These are phyloP conservation scores for Zasmidium citrigriseum DNA, from an alignment of 2,329 filamentous ascomycete genomes.

Conservation along the genomic window DNA sequence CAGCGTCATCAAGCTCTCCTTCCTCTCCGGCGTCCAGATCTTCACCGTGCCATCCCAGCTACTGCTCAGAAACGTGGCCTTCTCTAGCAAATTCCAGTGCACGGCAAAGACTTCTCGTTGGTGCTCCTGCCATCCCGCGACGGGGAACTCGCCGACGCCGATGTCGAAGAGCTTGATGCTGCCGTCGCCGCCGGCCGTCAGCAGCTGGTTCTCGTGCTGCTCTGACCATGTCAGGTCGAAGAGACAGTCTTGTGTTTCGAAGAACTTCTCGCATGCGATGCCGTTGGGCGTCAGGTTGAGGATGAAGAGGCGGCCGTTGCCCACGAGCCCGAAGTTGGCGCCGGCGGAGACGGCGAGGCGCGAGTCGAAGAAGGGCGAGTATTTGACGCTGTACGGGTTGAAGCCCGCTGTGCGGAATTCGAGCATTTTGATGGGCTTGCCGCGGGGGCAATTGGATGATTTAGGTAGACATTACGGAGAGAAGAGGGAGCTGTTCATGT, in stretches of 20 bases:
- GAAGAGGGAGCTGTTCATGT: neutral
- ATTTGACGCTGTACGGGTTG: constrained; percentile 96
- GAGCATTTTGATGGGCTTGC: constrained; percentile 63
- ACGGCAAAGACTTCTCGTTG: constrained; percentile 91
- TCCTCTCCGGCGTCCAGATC: constrained; percentile 79
- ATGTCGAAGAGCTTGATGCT: constrained; percentile 94
- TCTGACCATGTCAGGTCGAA: constrained; percentile 97
- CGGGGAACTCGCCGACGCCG: constrained; percentile 75
- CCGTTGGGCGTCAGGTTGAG: constrained; percentile 81
- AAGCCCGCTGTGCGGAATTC: constrained; percentile 91
- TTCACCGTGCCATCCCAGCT: constrained; percentile 98
- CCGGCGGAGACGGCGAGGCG: constrained; percentile 85
- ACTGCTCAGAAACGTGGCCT: constrained; percentile 85
- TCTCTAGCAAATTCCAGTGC: constrained; percentile 86
- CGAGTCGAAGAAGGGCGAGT: constrained; percentile 97
- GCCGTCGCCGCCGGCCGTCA: constrained; percentile 88
- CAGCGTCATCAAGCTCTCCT: constrained; percentile 73
- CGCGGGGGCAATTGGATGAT: neutral
- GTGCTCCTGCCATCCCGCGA: constrained; percentile 92
- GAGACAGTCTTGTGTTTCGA: constrained; percentile 94
- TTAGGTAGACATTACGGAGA: constrained; percentile 7
- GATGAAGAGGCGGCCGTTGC: constrained; percentile 87
- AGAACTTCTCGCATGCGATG: constrained; percentile 82
- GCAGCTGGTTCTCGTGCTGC: constrained; percentile 90
- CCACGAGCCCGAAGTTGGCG: constrained; percentile 96